These are phyloP conservation scores for Setomelanomma holmii DNA, from an alignment of 2,329 filamentous ascomycete species.

Conservation along the genomic window DNA sequence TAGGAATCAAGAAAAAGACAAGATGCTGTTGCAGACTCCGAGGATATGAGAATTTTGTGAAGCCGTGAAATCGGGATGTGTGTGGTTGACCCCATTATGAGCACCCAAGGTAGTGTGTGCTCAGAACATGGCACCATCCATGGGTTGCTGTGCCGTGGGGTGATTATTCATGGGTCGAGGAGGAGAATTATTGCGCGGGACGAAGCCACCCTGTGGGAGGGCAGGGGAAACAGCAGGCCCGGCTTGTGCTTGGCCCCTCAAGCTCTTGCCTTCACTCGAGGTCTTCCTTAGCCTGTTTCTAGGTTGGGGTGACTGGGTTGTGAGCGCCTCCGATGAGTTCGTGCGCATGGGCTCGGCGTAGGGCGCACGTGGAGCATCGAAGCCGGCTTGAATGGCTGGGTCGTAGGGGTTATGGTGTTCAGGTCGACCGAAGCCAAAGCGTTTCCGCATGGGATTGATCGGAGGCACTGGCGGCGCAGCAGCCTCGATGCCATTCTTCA, in stretches of 20 bases:
- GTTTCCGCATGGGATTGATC: slow-evolving; percentile 66
- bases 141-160: slow-evolving; percentile 30
- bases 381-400: slow-evolving; percentile 47
- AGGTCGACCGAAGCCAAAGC: slow-evolving; percentile 51
- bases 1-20: slow-evolving; percentile 16
- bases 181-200: slow-evolving; percentile 38
- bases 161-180: slow-evolving; percentile 35
- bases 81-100: neutral
- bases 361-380: slow-evolving; percentile 41
- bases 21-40: neutral
- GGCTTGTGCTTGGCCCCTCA: slow-evolving; percentile 52
- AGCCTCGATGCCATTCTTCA: slow-evolving; percentile 58
- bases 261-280: slow-evolving; percentile 58
- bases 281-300: slow-evolving; percentile 56
- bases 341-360: slow-evolving; percentile 48
- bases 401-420: slow-evolving; percentile 47
- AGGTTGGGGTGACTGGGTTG: slow-evolving; percentile 42
- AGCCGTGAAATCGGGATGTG: slow-evolving; percentile 8
- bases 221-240: slow-evolving; percentile 35
- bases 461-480: slow-evolving; percentile 59
- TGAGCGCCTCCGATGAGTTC: slow-evolving; percentile 53
- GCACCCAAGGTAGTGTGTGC: neutral
- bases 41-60: neutral
- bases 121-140: slow-evolving; percentile 48
- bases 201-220: slow-evolving; percentile 34